phyloP scores from a whole-genome alignment of 352 stramenopile genomes.

The Bremia lactucae region DNA sequence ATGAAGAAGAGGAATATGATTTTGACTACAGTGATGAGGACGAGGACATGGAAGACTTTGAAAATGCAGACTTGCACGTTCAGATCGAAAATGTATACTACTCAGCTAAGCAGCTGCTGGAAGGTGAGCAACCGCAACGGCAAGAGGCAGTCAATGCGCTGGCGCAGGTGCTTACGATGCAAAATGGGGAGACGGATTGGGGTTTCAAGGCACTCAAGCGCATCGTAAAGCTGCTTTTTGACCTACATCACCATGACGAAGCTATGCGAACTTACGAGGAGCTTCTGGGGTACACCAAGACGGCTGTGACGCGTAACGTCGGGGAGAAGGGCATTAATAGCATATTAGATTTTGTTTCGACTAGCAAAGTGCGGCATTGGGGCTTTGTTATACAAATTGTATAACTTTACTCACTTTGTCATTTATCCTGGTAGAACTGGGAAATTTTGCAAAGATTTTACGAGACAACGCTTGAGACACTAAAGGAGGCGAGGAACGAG shows the following conservation, averaged over 20 bases:
- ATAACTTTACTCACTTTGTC: neutral
- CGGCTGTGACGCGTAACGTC: conserved; percentile 86
- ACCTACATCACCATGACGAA: conserved; percentile 53
- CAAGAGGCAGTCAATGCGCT: conserved; percentile 37
- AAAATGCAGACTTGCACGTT: conserved; percentile 68
- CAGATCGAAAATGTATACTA: conserved; percentile 93
- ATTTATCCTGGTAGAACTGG: conserved; percentile 40
- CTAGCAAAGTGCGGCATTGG: conserved; percentile 36
- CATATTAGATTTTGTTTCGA: conserved; percentile 91
- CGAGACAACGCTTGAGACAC: conserved; percentile 76
- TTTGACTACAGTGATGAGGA: conserved; percentile 90
- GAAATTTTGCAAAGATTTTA: conserved; percentile 80
- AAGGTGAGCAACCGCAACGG: conserved; percentile 34
- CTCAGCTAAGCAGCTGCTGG: conserved; percentile 78
- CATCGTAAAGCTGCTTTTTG: conserved; percentile 88
- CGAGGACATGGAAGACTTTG: conserved; percentile 78
- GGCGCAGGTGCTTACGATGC: conserved; percentile 41
- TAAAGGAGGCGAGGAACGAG: conserved; percentile 78
- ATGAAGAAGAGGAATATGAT: conserved; percentile 65
- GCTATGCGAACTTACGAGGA: conserved; percentile 82
- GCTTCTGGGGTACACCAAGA: conserved; percentile 84
- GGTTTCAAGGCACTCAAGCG: conserved; percentile 93
- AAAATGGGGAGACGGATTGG: conserved; percentile 68
- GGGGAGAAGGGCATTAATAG: conserved; percentile 93
- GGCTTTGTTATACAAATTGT: neutral